Base-by-base conservation (phyloP, 2,329 filamentous ascomycete species). In the Gliomastix tumulicola region DNA sequence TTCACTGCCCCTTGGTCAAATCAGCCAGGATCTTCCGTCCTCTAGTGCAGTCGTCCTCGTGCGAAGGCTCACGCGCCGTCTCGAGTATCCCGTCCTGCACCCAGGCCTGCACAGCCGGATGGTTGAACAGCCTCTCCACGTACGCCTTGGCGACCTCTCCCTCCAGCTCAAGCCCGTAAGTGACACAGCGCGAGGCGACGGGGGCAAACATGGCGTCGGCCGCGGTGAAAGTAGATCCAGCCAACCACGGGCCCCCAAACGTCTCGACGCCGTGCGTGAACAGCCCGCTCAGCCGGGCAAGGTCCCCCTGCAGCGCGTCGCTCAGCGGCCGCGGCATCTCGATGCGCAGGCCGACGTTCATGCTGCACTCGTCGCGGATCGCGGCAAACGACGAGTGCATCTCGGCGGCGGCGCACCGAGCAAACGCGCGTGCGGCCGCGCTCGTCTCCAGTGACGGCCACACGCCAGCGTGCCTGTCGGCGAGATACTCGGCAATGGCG, bases 401-500 rank as follows among this genome's bases (percentile, higher is more conserved):
- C 46, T 69, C 62, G 0, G 66, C 62, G 6, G 61, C 58, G 7
- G 65, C 67, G 20, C 50, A 53, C 25, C 66, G 54, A 12, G 68
- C 68, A 41, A 62, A 63, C 2, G 66, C 62, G 10, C 66, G 56
- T 3, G 65, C 59, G 5, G 49, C 47, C 11, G 49, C 35, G 39
- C 63, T 58, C 6, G 37, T 22, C n/a, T n/a, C n/a, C n/a, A n/a
- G n/a, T n/a, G n/a, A n/a, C 0, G 69, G 68, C 62, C 67, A 72
- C 1, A 63, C 57, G n/a, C 39, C 41, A 0, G 65, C 62, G 34
- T 66, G 47, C 16, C 47, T 43, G 40, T 72, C 68, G 15, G 66
- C 63, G 5, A 72, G 48, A 44, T 64, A 65, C 38, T 71, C 67
- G 51, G 53, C 53, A 33, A 73, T 71, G 38, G 69, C 60, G 12